Percentiles rank a stretch among this genome's conserved stretches.
phyloP scores from a whole-genome alignment of 495 filamentous ascomycete species.

The Jackrogersella multiformis region DNA sequence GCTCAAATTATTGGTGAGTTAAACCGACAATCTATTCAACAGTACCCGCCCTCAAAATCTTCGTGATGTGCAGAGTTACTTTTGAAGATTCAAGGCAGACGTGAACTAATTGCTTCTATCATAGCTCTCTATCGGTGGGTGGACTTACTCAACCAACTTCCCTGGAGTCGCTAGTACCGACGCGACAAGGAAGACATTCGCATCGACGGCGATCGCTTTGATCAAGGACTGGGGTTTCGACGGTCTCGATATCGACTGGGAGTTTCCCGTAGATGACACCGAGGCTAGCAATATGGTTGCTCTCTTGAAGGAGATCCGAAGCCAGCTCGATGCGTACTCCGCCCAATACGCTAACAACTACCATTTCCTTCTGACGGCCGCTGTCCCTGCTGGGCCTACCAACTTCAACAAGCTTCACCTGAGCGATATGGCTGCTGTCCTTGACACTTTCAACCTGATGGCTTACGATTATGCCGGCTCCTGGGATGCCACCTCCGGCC shows the following conservation, averaged over 20 bases:
- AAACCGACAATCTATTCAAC: no score
- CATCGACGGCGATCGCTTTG: constrained; percentile 68
- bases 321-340: constrained; percentile 72
- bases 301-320: constrained; percentile 71
- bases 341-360: constrained; percentile 55
- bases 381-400: constrained; percentile 64
- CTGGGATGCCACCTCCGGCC: constrained; percentile 72
- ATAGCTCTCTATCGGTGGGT: constrained; percentile 83
- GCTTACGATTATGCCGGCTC: constrained; percentile 76
- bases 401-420: constrained; percentile 77
- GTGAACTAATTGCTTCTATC: neutral
- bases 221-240: constrained; percentile 68
- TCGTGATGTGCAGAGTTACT: no score
- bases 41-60: no score
- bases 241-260: constrained; percentile 61
- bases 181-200: constrained; percentile 68
- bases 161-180: constrained; percentile 69
- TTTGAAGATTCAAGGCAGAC: no score
- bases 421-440: constrained; percentile 67
- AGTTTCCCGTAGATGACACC: constrained; percentile 63
- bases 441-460: constrained; percentile 93
- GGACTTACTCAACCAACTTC: constrained; percentile 87
- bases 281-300: constrained; percentile 77
- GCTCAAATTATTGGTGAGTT: constrained; percentile 62
- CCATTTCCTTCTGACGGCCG: constrained; percentile 81